Evolutionary conservation across 2,329 filamentous ascomycete species (phyloP).

Genomic region (Epichloe sylvatica): DNA sequence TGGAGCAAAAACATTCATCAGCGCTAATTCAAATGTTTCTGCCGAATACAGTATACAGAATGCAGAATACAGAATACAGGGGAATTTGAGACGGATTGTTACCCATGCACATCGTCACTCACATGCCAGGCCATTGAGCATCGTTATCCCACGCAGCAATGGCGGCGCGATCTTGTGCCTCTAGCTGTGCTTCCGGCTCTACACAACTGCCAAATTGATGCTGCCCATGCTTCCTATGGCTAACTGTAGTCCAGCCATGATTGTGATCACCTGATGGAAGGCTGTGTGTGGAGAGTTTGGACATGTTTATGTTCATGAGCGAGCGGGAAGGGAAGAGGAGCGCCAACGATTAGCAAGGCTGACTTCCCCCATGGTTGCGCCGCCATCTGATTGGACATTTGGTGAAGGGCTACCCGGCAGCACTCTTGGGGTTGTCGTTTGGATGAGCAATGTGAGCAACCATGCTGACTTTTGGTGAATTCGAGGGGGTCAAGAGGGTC

Average conservation of each 20-base stretch:
- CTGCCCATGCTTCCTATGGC: conserved; percentile 13
- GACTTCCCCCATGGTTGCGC: not conserved
- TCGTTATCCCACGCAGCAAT: conserved; percentile 20
- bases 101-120: conserved; percentile 7
- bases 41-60: not conserved
- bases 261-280: conserved; percentile 12
- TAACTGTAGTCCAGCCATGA: conserved; percentile 21
- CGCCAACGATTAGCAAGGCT: not conserved
- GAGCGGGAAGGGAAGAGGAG: not conserved
- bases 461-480: too few relatives aligned
- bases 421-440: too few relatives aligned
- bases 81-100: not conserved
- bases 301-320: not conserved
- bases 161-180: conserved; percentile 16
- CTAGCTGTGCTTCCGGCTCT: conserved; percentile 17
- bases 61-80: not conserved
- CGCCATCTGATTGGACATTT: not conserved
- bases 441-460: too few relatives aligned
- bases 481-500: too few relatives aligned
- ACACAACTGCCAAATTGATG: conserved; percentile 8
- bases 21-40: not conserved
- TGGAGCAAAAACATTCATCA: not conserved
- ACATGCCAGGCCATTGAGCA: conserved; percentile 22
- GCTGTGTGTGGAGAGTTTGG: not conserved
- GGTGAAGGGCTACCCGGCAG: not conserved